These are phyloP conservation scores for Solanum habrochaites DNA, from an alignment of 257 asterid species.

Conservation along the genomic window DNA sequence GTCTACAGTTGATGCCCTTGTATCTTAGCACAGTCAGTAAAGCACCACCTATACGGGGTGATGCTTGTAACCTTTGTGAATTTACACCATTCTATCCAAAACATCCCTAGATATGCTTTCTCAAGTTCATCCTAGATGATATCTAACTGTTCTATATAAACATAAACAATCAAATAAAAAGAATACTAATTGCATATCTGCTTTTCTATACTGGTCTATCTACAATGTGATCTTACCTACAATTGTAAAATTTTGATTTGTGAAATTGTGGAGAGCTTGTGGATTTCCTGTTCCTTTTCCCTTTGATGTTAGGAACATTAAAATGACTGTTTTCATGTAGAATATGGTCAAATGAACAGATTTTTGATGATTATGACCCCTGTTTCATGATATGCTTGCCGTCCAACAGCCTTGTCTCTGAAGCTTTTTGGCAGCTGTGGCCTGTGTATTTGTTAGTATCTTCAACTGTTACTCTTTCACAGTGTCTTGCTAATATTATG, in stretches of 20 bases:
- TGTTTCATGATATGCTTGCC: not conserved
- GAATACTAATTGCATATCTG: not conserved
- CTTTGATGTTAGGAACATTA: not conserved
- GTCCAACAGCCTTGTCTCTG: not conserved
- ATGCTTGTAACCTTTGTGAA: not conserved
- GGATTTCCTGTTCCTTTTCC: not conserved
- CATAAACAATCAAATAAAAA: not conserved
- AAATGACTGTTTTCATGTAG: not conserved
- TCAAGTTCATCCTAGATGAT: not conserved
- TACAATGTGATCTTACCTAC: not conserved
- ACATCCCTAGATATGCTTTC: not conserved
- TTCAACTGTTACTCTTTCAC: not conserved
- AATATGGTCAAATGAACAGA: not conserved
- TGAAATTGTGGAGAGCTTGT: not conserved
- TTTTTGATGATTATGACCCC: not conserved
- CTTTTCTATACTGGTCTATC: not conserved
- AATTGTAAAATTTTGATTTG: not conserved
- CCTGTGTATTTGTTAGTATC: slow-evolving; percentile 4
- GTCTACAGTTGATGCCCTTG: not conserved
- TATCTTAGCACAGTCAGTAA: not conserved
- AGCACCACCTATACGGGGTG: not conserved
- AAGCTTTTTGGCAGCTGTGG: not conserved
- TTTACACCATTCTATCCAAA: not conserved
- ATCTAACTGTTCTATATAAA: not conserved
- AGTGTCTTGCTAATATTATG: not conserved